A percentile compares a stretch with the other conserved stretches of the same genome.
Evolutionary conservation across 2,329 filamentous ascomycete species (phyloP).

Genomic region (Emydomyces testavorans): DNA sequence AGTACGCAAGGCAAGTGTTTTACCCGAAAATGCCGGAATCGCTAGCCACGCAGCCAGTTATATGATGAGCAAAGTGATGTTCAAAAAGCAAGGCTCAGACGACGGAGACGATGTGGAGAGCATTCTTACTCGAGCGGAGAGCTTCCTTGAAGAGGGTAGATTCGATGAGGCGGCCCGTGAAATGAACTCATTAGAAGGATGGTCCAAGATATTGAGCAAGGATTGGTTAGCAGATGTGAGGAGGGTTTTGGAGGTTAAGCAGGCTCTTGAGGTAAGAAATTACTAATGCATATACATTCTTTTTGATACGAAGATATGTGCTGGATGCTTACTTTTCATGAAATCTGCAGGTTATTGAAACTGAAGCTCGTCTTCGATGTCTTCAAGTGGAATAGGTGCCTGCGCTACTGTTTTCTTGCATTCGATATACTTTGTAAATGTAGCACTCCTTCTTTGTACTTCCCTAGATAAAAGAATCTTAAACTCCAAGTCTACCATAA

Average conservation of each 20-base stretch:
- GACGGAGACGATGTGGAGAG: constrained; percentile 87
- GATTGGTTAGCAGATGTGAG: constrained; percentile 90
- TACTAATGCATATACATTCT: neutral
- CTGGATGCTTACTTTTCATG: neutral
- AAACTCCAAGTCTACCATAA: neutral
- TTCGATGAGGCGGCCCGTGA: constrained; percentile 83
- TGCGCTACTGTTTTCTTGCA: neutral
- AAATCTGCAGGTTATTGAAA: constrained; percentile 64
- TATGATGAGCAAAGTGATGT: constrained; percentile 84
- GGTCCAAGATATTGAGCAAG: constrained; percentile 87
- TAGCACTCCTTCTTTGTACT: constrained; percentile 6
- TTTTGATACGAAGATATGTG: constrained; percentile 1
- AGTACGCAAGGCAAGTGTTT: constrained; percentile 83
- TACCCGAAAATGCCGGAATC: constrained; percentile 88
- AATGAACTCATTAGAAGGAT: constrained; percentile 85
- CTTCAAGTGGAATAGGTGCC: constrained; percentile 58
- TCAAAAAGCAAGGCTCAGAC: constrained; percentile 82
- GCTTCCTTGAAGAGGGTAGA: constrained; percentile 81
- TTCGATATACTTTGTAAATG: constrained; percentile 4
- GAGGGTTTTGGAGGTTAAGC: constrained; percentile 85
- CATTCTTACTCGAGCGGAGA: constrained; percentile 79
- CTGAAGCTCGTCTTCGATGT: constrained; percentile 80
- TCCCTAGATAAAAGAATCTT: constrained; percentile 13
- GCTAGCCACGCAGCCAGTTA: constrained; percentile 87
- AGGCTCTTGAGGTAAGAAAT: constrained; percentile 73